Evolutionary conservation across 768 basidiomycete species (phyloP), one percentile per base, ranked within the genome.

Genomic region (Thelephora aurantiotincta): DNA sequence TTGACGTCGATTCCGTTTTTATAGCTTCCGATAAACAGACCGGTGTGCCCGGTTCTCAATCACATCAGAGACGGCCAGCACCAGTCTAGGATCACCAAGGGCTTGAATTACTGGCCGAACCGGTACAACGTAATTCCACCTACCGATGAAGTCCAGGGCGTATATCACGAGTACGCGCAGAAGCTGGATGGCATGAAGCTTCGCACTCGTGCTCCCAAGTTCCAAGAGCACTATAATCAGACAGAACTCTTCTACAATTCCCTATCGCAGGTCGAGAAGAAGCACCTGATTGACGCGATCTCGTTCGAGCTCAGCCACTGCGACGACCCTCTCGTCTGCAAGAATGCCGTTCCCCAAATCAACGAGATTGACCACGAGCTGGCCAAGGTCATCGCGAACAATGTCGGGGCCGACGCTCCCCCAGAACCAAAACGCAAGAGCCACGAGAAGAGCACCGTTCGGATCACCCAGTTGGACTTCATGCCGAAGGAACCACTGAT

Each of bases 271-370:
- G 59, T 75, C 48, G 91, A 93, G 68, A 78, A 81, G 63, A 51
- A 64, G n/a, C 87, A 92, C 60, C 66, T 91, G 26, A 64, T 77
- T 44, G 57, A 65, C 3, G 89, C 86, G 4, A 69, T 86, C 49
- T 75, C 78, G 11, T 93, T 94, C 60, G 90, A 92, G 63, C 70
- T 94, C 33, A 78, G 77, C 49, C 87, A 91, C 57, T 85, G 82
- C 62, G 81, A 87, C 45, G 86, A 91, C 54, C 72, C 74, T 0
- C 62, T 67, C 2, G 82, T 93, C 1, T 82, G 82, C 61, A 65
- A 76, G 58, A 68, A 68, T 2, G 83, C 86, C 60, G 76, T 82
- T 47, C 68, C 74, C 36, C 58, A 81, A 13, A 72, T 87, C 53
- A 82, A 79, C 60, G 67, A 82, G 56, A 75, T 94, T 56, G 79